Evolutionary conservation across 2,329 filamentous ascomycete genomes (phyloP).

Genomic region (Botrytis fragariae): DNA sequence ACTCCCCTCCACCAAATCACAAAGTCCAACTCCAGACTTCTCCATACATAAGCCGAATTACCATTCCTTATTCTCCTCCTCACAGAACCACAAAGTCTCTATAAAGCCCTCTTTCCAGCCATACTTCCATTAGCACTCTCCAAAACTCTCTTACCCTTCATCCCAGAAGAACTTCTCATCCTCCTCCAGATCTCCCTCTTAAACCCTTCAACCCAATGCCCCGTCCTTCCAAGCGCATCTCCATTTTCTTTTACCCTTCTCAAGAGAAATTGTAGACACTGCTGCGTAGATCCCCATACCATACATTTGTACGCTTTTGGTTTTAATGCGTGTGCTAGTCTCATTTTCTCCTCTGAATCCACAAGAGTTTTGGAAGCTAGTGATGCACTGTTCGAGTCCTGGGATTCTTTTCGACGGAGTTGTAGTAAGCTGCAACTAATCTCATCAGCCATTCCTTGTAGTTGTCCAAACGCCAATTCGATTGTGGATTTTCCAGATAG

Average conservation of each 20-base stretch:
- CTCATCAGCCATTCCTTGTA: constrained; percentile 93
- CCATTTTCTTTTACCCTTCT: constrained; percentile 50
- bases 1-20: not conserved
- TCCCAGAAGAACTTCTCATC: not conserved
- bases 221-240: constrained; percentile 42
- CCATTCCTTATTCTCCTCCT: too few species aligned
- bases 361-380: too few species aligned
- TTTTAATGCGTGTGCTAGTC: not conserved
- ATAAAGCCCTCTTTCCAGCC: not conserved
- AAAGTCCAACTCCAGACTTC: not conserved
- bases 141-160: too few species aligned
- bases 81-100: not conserved
- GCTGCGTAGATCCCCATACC: constrained; percentile 64
- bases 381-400: too few species aligned
- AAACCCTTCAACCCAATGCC: constrained; percentile 31
- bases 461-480: constrained; percentile 64
- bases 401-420: constrained; percentile 36
- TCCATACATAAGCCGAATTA: too few species aligned
- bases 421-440: constrained; percentile 58
- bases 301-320: constrained; percentile 60
- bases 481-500: constrained; percentile 41
- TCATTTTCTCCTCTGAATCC: not conserved
- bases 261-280: constrained; percentile 82
- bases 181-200: constrained; percentile 26
- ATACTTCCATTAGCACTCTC: not conserved